phyloP scores from a whole-genome alignment of 2,329 filamentous ascomycete species.

The Pseudohalonectria lignicola region DNA sequence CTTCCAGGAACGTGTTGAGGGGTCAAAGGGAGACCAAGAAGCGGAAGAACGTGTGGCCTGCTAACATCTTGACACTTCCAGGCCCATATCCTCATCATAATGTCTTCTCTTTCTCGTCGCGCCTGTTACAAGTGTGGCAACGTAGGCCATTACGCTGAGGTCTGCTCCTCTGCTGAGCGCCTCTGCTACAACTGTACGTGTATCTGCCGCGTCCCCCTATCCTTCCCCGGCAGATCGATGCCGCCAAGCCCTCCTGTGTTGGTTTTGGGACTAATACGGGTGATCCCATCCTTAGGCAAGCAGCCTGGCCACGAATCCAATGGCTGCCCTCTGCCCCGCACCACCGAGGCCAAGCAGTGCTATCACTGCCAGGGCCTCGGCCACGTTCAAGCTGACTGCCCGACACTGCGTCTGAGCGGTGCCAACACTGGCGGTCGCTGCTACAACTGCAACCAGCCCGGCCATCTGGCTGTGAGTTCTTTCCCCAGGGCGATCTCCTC shows the following conservation, averaged over 20 bases:
- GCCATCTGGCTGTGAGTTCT: constrained; percentile 72
- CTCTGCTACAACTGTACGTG: constrained; percentile 97
- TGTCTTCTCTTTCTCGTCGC: constrained; percentile 73
- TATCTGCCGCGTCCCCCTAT: too few relatives aligned
- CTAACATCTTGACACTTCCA: not conserved
- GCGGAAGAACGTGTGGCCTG: not conserved
- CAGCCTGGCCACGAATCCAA: constrained; percentile 95
- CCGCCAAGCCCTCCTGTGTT: not conserved
- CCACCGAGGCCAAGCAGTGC: constrained; percentile 98
- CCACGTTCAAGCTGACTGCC: constrained; percentile 98
- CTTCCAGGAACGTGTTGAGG: too few relatives aligned
- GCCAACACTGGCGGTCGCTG: constrained; percentile 75
- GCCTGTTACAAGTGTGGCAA: constrained; percentile 80
- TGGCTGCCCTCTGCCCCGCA: constrained; percentile 90
- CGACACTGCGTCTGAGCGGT: constrained; percentile 83
- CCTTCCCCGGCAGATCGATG: too few relatives aligned
- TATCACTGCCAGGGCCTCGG: constrained; percentile 98
- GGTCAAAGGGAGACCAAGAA: too few relatives aligned
- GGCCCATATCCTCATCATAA: constrained; percentile 25
- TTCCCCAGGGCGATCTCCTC: too few relatives aligned
- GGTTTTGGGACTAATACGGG: not conserved
- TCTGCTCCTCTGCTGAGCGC: constrained; percentile 94
- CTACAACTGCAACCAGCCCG: constrained; percentile 91
- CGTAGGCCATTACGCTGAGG: constrained; percentile 73
- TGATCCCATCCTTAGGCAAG: constrained; percentile 45